These are phyloP conservation scores for Pelargonium citronellum DNA, from an alignment of 441 rosid genomes.

Conservation along the genomic window DNA sequence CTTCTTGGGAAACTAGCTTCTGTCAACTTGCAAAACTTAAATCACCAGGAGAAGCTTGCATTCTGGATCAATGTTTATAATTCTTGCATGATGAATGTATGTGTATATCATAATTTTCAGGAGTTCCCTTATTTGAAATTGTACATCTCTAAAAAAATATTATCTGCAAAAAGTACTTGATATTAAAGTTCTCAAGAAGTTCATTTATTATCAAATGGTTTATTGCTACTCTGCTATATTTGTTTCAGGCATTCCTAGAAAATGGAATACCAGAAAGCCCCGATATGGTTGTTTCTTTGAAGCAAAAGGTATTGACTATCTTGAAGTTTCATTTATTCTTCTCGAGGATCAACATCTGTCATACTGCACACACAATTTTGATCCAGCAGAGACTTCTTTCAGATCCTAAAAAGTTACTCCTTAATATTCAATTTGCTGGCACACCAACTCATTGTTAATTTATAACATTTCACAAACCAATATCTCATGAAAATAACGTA, in stretches of 20 bases:
- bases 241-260: slow-evolving; percentile 61
- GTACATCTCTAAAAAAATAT: background rate
- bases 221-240: background rate
- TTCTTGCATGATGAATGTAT: slow-evolving; percentile 80
- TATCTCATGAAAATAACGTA: too few relatives aligned
- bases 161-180: too few relatives aligned
- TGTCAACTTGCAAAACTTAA: slow-evolving; percentile 49
- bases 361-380: background rate
- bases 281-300: slow-evolving; percentile 50
- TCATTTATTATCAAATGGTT: too few relatives aligned
- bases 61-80: slow-evolving; percentile 37
- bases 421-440: background rate
- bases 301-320: slow-evolving; percentile 49
- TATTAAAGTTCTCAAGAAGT: too few relatives aligned
- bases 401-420: background rate
- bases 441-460: background rate
- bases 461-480: background rate
- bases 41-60: slow-evolving; percentile 81
- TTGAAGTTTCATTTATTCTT: background rate
- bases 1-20: slow-evolving; percentile 44
- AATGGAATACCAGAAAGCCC: slow-evolving; percentile 68
- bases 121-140: too few relatives aligned
- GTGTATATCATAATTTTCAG: slow-evolving; percentile 16
- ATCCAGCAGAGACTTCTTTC: slow-evolving; percentile 9
- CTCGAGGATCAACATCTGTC: too few relatives aligned